These are phyloP conservation scores for Aspergillus quadricinctus DNA, from an alignment of 2,329 filamentous ascomycete genomes.

Conservation along the genomic window DNA sequence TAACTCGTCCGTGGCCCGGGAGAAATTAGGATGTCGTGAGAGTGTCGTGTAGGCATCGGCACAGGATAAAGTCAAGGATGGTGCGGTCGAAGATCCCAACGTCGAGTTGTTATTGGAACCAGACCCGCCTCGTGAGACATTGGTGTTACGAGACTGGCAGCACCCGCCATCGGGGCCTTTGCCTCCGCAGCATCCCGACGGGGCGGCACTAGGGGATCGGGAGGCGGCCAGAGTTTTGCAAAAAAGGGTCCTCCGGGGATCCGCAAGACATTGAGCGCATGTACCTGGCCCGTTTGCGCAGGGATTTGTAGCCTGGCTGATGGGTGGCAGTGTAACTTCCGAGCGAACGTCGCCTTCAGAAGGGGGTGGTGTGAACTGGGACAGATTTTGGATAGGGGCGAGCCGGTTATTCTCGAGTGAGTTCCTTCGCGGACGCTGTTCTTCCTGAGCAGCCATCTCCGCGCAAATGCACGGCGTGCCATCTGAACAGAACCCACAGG, in stretches of 20 bases:
- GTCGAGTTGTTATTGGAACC: conserved; percentile 21
- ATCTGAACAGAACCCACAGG: conserved; percentile 78
- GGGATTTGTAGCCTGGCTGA: conserved; percentile 35
- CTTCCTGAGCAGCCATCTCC: conserved; percentile 52
- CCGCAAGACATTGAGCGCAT: conserved; percentile 71
- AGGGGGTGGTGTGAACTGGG: conserved; percentile 50
- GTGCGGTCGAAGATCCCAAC: conserved; percentile 29
- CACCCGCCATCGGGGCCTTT: conserved; percentile 58
- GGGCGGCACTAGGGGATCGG: conserved; percentile 32
- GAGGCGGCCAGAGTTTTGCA: conserved; percentile 74
- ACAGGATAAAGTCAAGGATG: conserved; percentile 61
- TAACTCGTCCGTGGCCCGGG: conserved; percentile 68
- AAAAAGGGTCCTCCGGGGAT: conserved; percentile 77
- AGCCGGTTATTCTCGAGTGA: conserved; percentile 36
- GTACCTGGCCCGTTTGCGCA: conserved; percentile 69
- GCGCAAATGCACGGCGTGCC: conserved; percentile 80
- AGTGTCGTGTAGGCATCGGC: conserved; percentile 76
- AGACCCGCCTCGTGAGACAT: conserved; percentile 18
- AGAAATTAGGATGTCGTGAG: conserved; percentile 71
- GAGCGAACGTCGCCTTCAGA: conserved; percentile 56
- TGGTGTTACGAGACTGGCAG: conserved; percentile 46
- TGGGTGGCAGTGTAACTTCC: conserved; percentile 43
- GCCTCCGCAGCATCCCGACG: conserved; percentile 58
- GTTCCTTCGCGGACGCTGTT: conserved; percentile 43
- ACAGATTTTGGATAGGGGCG: conserved; percentile 44